Conservation (phyloP, 2,329 filamentous ascomycete species). For the Sporothrix brunneoviolacea region DNA sequence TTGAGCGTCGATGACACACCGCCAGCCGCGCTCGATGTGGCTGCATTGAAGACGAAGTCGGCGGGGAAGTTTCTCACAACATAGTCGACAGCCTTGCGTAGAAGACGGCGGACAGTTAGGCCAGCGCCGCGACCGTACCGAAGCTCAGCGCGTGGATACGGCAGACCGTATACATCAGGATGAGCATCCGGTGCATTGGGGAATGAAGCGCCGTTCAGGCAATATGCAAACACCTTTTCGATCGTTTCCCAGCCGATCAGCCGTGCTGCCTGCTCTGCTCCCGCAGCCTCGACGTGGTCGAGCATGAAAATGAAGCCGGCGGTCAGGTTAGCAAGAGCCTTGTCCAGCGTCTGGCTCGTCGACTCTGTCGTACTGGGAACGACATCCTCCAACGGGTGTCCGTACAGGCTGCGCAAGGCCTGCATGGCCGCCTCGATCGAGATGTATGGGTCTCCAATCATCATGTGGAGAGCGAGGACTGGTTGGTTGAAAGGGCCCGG, state of each 20-base stretch:
- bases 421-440: conserved; percentile 10
- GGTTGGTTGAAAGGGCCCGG: conserved; percentile 13
- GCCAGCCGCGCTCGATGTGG: conserved; percentile 41
- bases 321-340: conserved; percentile 15
- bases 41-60: conserved; percentile 39
- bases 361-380: not conserved
- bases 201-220: conserved; percentile 24
- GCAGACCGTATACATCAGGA: conserved; percentile 15
- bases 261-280: conserved; percentile 10
- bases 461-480: conserved; percentile 8
- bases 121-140: conserved; percentile 48
- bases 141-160: conserved; percentile 29
- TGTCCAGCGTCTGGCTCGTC: conserved; percentile 8
- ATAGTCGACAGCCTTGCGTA: conserved; percentile 52
- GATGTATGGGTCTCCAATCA: conserved; percentile 16
- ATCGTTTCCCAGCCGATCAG: conserved; percentile 18
- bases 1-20: not conserved
- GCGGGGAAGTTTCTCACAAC: conserved; percentile 53
- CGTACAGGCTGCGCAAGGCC: conserved; percentile 20
- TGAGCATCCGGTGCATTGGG: conserved; percentile 22
- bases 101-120: conserved; percentile 32
- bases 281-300: conserved; percentile 13
- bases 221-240: conserved; percentile 17
- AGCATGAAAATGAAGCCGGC: conserved; percentile 18
- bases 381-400: conserved; percentile 10